Base-by-base conservation (phyloP, 345 rosid genomes). In the Melastoma malabathricum region DNA sequence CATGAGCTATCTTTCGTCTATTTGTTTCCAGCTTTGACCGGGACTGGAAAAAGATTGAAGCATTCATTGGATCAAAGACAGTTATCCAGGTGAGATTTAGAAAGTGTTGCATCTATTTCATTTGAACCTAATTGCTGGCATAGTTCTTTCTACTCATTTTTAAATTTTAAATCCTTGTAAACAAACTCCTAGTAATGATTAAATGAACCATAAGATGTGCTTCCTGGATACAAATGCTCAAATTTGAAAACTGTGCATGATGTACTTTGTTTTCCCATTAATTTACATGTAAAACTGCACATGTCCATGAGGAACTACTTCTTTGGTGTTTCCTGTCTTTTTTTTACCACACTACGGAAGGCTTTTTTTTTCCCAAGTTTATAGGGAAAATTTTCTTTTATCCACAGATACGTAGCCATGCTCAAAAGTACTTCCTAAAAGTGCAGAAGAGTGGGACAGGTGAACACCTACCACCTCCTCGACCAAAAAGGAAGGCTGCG, bases 1-100 rank as follows among this genome's bases (percentile, higher is more conserved):
- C 12, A 34, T 34, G 41, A 34, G 12, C 9, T 2, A 43, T 27
- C 10, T 10, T 13, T 19, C 27, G 19, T 51, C 25, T 4, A 13
- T 41, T 47, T 53, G 7, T 20, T 23, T 52, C 44, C 76, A 86
- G 96, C 55, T 86, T 86, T 75, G 96, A 86, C 22, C 86, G 93
- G 49, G 96, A 86, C 66, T 86, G 96, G 96, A 86, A 83, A 61
- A 86, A 86, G 68, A 86, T 86, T 53, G 89, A 86, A 77, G 89
- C 96, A 17, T 86, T 86, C 61, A 59, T 83, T 58, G 96, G 93
- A 54, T 83, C 96, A 43, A 86, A 83, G 78, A 81, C 96, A 47
- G 89, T 77, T 58, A 83, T 86, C 61, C 96, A 86, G 93, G 96
- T 83, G 51, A 47, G 29, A 17, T 49, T 15, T 13, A 15, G 41